Percentiles rank a stretch among this genome's conserved stretches.
Conservation (phyloP, 257 asterid genomes). For the Coffea canephora region DNA sequence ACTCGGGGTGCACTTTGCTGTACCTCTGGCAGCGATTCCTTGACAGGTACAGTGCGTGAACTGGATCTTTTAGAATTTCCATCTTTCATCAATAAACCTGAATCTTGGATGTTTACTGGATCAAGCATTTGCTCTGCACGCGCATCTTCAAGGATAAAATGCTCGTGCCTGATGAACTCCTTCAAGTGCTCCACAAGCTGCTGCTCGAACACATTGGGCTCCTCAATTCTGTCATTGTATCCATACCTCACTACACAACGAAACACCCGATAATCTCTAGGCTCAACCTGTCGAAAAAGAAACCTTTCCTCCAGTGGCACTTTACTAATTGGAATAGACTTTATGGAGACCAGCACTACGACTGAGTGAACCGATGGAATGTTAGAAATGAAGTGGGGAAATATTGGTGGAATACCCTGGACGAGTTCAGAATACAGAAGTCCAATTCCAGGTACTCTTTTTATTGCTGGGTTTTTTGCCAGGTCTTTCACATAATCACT, state of each 20-base stretch:
- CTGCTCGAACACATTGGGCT: conserved; percentile 45
- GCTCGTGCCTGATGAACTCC: conserved; percentile 50
- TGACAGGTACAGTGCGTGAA: conserved; percentile 35
- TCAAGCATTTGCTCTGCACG: conserved; percentile 14
- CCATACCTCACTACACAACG: conserved; percentile 71
- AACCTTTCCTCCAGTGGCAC: conserved; percentile 53
- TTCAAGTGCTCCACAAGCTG: conserved; percentile 44
- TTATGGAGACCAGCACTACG: conserved; percentile 60
- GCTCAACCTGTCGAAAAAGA: conserved; percentile 59
- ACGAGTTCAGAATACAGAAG: conserved; percentile 62
- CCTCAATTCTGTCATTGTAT: conserved; percentile 56
- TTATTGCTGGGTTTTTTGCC: conserved; percentile 26
- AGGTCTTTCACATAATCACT: conserved; percentile 35
- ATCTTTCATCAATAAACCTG: conserved; percentile 17
- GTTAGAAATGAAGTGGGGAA: conserved; percentile 55
- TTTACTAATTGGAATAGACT: conserved; percentile 64
- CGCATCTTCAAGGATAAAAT: conserved; percentile 34
- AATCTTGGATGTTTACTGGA: conserved; percentile 12
- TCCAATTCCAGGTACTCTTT: conserved; percentile 61
- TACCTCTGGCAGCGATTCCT: conserved; percentile 27
- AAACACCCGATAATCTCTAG: conserved; percentile 36
- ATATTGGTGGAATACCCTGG: conserved; percentile 74
- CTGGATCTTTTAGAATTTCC: conserved; percentile 21
- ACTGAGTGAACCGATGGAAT: conserved; percentile 59
- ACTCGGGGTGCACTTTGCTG: conserved; percentile 11